Evolutionary conservation across 148 eudicot genomes (phyloP), one percentile per base, ranked within the genome.

Genomic region (Talinum fruticosum): DNA sequence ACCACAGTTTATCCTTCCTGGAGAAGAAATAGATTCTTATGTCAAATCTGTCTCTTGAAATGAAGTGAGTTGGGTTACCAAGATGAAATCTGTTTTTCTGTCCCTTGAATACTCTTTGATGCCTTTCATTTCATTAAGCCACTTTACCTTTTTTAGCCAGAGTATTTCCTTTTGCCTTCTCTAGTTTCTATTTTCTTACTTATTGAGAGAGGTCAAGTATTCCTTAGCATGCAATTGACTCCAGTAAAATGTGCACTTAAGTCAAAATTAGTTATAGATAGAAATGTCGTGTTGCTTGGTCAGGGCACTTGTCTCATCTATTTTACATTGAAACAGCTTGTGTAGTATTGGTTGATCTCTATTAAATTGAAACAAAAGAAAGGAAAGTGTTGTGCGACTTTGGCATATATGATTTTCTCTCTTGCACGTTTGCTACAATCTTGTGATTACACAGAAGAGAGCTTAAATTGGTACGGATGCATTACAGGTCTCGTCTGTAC

Each of bases 401-500:
- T 26, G 33, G 68, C 69, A 18, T 45, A 77, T 26, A 66, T 53
- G 51, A 47, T 26, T 36, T 73, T 54, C 29, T 51, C 28, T 76
- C 47, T 59, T 70, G 38, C 28, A 34, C 10, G 54, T 71, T 29
- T 70, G 10, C 62, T 51, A 35, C 32, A 69, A 45, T 49, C 64
- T 53, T 47, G 54, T 76, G 51, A 71, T 8, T 71, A 57, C 66
- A 73, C 19, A 59, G 61, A 59, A 59, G 65, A 59, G 29, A 30
- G 10, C 1, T 59, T 30, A n/a, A 59, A 59, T 33, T 33, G 18
- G 75, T 23, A 57, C 75, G 18, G 34, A 75, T 65, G 68, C 32
- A 75, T 71, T 77, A 62, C 88, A 96, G 99, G 97, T 93, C 71
- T 93, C 99, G 74, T 93, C 97, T 21, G 88, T 96, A 80, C 94